These are phyloP conservation scores for Cinnamomum chago DNA, from an alignment of 164 flowering plant genomes.

Conservation along the genomic window DNA sequence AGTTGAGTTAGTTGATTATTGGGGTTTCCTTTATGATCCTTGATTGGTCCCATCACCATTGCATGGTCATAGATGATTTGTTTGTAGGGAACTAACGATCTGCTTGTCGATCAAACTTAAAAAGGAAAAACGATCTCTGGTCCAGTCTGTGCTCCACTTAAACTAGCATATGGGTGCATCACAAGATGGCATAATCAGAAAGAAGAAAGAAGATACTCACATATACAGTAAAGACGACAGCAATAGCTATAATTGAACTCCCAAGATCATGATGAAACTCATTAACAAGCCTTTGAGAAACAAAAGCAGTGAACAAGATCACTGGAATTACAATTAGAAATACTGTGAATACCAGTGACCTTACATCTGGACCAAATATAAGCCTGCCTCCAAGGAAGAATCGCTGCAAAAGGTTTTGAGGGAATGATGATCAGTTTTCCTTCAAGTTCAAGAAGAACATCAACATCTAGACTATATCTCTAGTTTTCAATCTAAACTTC, in stretches of 20 bases:
- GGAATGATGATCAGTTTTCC: not conserved
- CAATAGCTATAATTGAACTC: conserved; percentile 30
- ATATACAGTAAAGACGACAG: conserved; percentile 34
- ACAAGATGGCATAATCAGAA: not conserved
- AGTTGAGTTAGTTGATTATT: not conserved
- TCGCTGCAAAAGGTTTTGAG: conserved; percentile 39
- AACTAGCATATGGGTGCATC: not conserved
- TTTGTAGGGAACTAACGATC: not conserved
- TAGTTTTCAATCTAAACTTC: not conserved
- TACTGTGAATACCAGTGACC: conserved; percentile 52
- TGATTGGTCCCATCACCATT: too few relatives aligned
- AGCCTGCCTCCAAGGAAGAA: conserved; percentile 66
- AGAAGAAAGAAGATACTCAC: conserved; percentile 36
- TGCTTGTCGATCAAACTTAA: not conserved
- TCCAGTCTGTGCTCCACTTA: too few relatives aligned
- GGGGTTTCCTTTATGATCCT: not conserved
- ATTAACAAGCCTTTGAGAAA: conserved; percentile 35
- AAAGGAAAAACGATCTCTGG: not conserved
- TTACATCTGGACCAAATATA: conserved; percentile 72
- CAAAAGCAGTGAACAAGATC: conserved; percentile 41
- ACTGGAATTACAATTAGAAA: conserved; percentile 53
- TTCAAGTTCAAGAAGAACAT: not conserved
- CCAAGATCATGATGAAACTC: conserved; percentile 40
- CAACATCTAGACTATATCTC: not conserved
- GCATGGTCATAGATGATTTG: not conserved